Conservation (phyloP, 2,329 filamentous ascomycete genomes). For the Zymoseptoria ardabiliae region DNA sequence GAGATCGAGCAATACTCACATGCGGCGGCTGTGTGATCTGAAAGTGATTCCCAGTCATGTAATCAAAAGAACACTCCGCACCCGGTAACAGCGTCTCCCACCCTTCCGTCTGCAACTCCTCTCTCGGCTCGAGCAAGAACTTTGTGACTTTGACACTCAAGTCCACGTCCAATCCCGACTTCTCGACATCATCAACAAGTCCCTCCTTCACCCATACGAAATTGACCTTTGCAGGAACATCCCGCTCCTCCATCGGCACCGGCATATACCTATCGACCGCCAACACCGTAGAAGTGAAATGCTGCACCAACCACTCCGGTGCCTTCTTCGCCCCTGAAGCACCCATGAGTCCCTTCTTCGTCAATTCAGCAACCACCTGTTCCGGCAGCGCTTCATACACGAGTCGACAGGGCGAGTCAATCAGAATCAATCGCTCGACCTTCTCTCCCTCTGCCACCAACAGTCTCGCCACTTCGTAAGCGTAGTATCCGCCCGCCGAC, state of each 20-base stretch:
- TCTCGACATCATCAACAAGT: slow-evolving; percentile 22
- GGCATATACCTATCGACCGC: slow-evolving; percentile 26
- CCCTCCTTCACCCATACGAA: slow-evolving; percentile 28
- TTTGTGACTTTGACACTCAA: slow-evolving; percentile 25
- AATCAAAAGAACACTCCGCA: slow-evolving; percentile 21
- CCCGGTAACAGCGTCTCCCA: slow-evolving; percentile 27
- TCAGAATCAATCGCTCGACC: slow-evolving; percentile 23
- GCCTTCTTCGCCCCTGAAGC: slow-evolving; percentile 21
- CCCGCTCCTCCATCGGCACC: slow-evolving; percentile 11
- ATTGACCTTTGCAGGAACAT: slow-evolving; percentile 23
- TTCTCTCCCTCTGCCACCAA: slow-evolving; percentile 19
- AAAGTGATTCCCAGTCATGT: slow-evolving; percentile 29
- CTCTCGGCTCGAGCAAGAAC: slow-evolving; percentile 26
- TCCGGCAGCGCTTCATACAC: slow-evolving; percentile 21
- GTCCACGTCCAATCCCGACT: slow-evolving; percentile 25
- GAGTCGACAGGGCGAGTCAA: slow-evolving; percentile 25
- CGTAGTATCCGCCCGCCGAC: slow-evolving; percentile 69
- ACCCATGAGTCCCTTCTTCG: slow-evolving; percentile 23
- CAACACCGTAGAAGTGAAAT: slow-evolving; percentile 25
- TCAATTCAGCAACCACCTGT: slow-evolving; percentile 22
- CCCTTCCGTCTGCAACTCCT: slow-evolving; percentile 21
- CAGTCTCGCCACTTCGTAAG: slow-evolving; percentile 37
- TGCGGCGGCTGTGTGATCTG: slow-evolving; percentile 27
- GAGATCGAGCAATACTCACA: slow-evolving; percentile 13
- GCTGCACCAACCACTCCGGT: slow-evolving; percentile 26